Evolutionary conservation across 805 yeast species (phyloP), one percentile per base, ranked within the genome.

Genomic region (Debaryomyces tyrocola): DNA sequence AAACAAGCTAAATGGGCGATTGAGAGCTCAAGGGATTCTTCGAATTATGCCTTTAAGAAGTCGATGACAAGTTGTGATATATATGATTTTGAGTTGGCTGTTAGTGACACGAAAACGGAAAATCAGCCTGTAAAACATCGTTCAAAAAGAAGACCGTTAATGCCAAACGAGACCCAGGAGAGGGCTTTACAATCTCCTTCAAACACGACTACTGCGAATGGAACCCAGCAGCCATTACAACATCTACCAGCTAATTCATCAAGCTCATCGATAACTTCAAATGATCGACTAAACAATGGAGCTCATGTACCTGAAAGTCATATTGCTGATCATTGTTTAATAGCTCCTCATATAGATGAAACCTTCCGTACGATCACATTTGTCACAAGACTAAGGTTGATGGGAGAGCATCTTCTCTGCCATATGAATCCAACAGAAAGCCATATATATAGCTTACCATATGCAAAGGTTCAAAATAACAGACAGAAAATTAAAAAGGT

Each of bases 161-260:
- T 62, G 6, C 70, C 72, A 4, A 63, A 60, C 38, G 75, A 73
- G 54, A 49, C 58, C 12, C 68, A 65, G 40, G 77, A 71, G 43
- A 56, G 53, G 8, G 37, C 57, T 8, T 51, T 68, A 6, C 41
- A 43, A 12, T 43, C 44, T 2, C 33, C n/a, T 12, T 15, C 35
- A 20, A 9, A 17, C 27, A 4, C 36, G n/a, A 17, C 42, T 24
- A n/a, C 36, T 15, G 9, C 27, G 8, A 39, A 11, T 20, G 39
- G 12, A 10, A 39, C 34, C 20, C 28, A 18, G 5, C 47, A 27
- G 34, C 33, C 29, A n/a, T 27, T 40, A 21, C 35, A 40, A 18
- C 41, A 33, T 6, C n/a, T 36, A 12, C 18, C 3, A 37, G n/a
- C 33, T 12, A 33, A 33, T 8, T 33, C 49, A 8, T 40, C 52